phyloP scores from a whole-genome alignment of 208 protist genomes.

The Trypanosoma mega region DNA sequence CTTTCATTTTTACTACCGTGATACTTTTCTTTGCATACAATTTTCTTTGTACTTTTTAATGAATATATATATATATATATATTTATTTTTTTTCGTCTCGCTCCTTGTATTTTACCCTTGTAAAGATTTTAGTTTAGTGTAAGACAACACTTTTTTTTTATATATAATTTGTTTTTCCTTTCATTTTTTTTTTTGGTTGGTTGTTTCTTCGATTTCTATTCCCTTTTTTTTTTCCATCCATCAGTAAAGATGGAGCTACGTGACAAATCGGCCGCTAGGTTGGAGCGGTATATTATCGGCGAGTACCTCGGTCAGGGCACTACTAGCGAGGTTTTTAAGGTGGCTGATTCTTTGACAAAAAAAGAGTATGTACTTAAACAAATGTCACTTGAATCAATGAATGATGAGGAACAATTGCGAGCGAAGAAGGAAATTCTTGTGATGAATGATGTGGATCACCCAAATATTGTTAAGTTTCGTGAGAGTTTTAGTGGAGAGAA shows the following conservation, averaged over 20 bases:
- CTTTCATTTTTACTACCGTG: neutral
- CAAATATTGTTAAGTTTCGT: constrained; percentile 88
- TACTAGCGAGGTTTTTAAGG: constrained; percentile 70
- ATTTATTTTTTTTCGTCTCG: constrained; percentile 6
- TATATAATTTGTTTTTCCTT: constrained; percentile 18
- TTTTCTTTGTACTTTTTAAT: neutral
- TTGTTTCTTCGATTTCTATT: constrained; percentile 4
- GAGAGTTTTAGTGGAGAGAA: constrained; percentile 74
- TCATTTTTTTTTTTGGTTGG: constrained; percentile 15
- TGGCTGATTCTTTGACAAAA: constrained; percentile 47
- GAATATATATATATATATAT: constrained; percentile 5
- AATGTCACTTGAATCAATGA: constrained; percentile 76
- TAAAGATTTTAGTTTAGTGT: neutral
- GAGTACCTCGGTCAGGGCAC: constrained; percentile 69
- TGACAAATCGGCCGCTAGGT: constrained; percentile 36
- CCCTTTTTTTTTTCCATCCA: constrained; percentile 13
- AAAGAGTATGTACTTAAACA: constrained; percentile 82
- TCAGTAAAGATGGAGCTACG: constrained; percentile 19
- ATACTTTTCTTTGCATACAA: neutral
- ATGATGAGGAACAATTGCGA: constrained; percentile 60
- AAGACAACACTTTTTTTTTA: constrained; percentile 1
- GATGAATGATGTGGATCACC: constrained; percentile 86
- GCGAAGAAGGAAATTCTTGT: constrained; percentile 86
- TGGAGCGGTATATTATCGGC: constrained; percentile 63
- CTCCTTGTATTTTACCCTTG: constrained; percentile 6